Evolutionary conservation across 2,329 filamentous ascomycete genomes (phyloP).

Genomic region (Phialophora tarda): DNA sequence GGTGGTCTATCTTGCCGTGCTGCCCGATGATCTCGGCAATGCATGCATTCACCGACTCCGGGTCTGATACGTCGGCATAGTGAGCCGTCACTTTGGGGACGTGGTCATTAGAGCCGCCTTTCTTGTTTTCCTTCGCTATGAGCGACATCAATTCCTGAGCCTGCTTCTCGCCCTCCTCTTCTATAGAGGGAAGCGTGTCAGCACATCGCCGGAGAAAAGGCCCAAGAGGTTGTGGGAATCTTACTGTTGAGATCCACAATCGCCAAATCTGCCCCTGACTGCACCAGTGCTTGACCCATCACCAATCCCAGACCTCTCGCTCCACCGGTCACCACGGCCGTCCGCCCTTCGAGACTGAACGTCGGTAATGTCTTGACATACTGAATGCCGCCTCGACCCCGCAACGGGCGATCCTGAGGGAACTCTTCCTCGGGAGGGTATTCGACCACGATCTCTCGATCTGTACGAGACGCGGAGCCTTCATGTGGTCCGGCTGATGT

Average conservation of each 20-base stretch:
- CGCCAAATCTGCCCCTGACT: constrained; percentile 84
- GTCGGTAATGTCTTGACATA: constrained; percentile 82
- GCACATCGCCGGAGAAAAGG: background rate
- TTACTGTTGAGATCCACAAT: constrained; percentile 91
- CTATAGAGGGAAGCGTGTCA: constrained; percentile 51
- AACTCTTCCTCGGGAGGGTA: constrained; percentile 77
- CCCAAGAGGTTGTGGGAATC: constrained; percentile 2
- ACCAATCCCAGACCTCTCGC: constrained; percentile 87
- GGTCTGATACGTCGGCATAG: constrained; percentile 83
- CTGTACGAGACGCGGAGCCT: constrained; percentile 78
- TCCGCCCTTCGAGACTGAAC: constrained; percentile 84
- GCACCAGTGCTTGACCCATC: constrained; percentile 89
- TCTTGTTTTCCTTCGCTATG: constrained; percentile 67
- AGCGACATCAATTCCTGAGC: constrained; percentile 74
- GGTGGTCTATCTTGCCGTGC: constrained; percentile 84
- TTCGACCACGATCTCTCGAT: constrained; percentile 76
- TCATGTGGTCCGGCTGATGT: constrained; percentile 52
- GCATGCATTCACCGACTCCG: constrained; percentile 75
- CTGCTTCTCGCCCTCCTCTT: constrained; percentile 81
- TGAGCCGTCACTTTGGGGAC: constrained; percentile 86
- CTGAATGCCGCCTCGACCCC: constrained; percentile 77
- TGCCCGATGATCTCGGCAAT: constrained; percentile 70
- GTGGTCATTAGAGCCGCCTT: constrained; percentile 63
- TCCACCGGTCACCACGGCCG: constrained; percentile 86
- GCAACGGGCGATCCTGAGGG: constrained; percentile 72